These are phyloP conservation scores for Coleophoma cylindrospora DNA, from an alignment of 2,329 filamentous ascomycete species.

Conservation along the genomic window DNA sequence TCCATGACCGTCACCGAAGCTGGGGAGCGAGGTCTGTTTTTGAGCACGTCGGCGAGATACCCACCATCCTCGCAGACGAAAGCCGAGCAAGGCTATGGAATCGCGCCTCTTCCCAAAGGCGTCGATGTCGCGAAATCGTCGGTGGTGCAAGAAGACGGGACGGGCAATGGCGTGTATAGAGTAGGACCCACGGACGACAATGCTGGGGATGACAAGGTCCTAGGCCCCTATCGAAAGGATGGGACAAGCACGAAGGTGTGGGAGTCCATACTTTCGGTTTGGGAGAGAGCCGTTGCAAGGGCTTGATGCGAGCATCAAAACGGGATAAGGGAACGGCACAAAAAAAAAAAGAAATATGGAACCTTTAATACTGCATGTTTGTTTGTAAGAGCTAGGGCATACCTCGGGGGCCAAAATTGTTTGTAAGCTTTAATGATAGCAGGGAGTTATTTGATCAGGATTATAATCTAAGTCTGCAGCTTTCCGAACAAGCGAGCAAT, in stretches of 20 bases:
- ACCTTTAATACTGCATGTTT: too few species aligned
- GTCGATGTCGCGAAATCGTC: slow-evolving; percentile 20
- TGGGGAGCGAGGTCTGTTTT: slow-evolving; percentile 33
- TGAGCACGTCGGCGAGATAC: slow-evolving; percentile 31
- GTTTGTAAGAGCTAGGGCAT: too few species aligned
- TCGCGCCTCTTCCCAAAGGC: slow-evolving; percentile 12
- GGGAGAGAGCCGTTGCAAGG: slow-evolving; percentile 22
- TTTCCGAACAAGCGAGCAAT: too few species aligned
- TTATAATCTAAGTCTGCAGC: too few species aligned
- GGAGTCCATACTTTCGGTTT: slow-evolving; percentile 31
- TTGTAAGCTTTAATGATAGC: too few species aligned
- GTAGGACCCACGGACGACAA: slow-evolving; percentile 28
- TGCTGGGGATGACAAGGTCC: slow-evolving; percentile 17
- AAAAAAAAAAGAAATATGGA: too few species aligned
- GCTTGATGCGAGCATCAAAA: not conserved
- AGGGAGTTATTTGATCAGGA: too few species aligned
- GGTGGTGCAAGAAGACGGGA: slow-evolving; percentile 23
- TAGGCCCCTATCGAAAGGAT: slow-evolving; percentile 22
- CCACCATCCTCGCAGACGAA: slow-evolving; percentile 9
- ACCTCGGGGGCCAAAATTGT: too few species aligned
- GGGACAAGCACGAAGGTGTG: slow-evolving; percentile 28
- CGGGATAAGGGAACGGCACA: too few species aligned
- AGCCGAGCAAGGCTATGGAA: slow-evolving; percentile 11
- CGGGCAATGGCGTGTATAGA: slow-evolving; percentile 34
- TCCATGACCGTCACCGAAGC: slow-evolving; percentile 24